Conservation (phyloP, 441 rosid genomes). For the Jatropha podagrica region DNA sequence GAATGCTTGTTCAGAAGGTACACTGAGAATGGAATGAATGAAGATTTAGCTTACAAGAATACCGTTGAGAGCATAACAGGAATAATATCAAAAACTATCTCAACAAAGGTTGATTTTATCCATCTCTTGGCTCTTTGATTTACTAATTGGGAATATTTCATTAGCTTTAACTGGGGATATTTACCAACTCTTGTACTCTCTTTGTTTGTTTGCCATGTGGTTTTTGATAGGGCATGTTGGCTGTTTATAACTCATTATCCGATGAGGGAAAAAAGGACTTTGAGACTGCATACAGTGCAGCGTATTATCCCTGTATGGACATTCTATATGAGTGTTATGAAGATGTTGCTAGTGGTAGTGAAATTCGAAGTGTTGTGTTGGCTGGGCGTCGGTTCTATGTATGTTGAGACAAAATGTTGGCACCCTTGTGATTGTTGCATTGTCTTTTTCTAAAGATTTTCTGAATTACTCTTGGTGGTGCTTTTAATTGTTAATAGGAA, state of each 20-base stretch:
- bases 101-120: conserved; percentile 55
- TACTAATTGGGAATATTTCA: too few species aligned
- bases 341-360: conserved; percentile 92
- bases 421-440: not conserved
- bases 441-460: not conserved
- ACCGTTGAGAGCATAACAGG: conserved; percentile 96
- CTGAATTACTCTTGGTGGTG: not conserved
- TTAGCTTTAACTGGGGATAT: not conserved
- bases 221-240: conserved; percentile 72
- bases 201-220: not conserved
- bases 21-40: conserved; percentile 82
- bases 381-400: conserved; percentile 97
- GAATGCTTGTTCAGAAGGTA: conserved; percentile 88
- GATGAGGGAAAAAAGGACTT: conserved; percentile 76
- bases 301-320: conserved; percentile 93
- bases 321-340: conserved; percentile 91
- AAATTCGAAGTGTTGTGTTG: conserved; percentile 84
- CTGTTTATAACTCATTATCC: conserved; percentile 83
- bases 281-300: conserved; percentile 87
- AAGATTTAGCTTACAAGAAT: conserved; percentile 77
- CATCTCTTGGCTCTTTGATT: not conserved
- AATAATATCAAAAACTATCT: conserved; percentile 73
- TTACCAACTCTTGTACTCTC: not conserved
- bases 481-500: conserved; percentile 46
- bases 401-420: conserved; percentile 20